Conservation (phyloP, 2,329 filamentous ascomycete genomes). For the Myriosclerotinia curreyana region DNA sequence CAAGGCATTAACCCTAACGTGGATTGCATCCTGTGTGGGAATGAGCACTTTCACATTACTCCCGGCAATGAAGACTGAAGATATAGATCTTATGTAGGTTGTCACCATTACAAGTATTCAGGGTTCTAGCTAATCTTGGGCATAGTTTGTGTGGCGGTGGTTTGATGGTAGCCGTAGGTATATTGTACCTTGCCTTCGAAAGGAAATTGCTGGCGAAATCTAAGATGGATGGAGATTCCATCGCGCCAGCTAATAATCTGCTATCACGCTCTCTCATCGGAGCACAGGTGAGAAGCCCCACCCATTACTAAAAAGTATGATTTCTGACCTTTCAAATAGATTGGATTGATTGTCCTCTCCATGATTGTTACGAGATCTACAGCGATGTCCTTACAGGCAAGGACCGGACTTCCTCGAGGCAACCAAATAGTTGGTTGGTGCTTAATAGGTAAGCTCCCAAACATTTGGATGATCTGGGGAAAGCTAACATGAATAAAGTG, state of each 20-base stretch:
- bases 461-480: constrained; percentile 22
- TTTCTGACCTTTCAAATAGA: constrained; percentile 42
- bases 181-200: constrained; percentile 78
- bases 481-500: constrained; percentile 45
- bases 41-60: constrained; percentile 93
- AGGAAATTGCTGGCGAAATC: constrained; percentile 44
- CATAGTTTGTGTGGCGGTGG: constrained; percentile 68
- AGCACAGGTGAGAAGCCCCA: constrained; percentile 51
- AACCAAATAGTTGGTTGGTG: constrained; percentile 86
- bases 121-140: constrained; percentile 25
- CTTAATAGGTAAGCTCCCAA: constrained; percentile 59
- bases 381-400: constrained; percentile 79
- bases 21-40: constrained; percentile 70
- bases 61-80: constrained; percentile 81
- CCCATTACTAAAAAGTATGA: background rate
- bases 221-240: constrained; percentile 32
- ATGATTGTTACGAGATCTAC: constrained; percentile 87
- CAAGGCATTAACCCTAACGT: constrained; percentile 60
- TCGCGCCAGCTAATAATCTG: constrained; percentile 43
- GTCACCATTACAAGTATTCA: background rate
- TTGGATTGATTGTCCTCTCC: constrained; percentile 75
- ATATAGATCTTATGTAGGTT: constrained; percentile 68
- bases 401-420: constrained; percentile 77
- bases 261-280: constrained; percentile 62
- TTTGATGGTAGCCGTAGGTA: constrained; percentile 72